Base-by-base conservation (phyloP, 2,329 filamentous ascomycete species). In the Epichloe sylvatica region DNA sequence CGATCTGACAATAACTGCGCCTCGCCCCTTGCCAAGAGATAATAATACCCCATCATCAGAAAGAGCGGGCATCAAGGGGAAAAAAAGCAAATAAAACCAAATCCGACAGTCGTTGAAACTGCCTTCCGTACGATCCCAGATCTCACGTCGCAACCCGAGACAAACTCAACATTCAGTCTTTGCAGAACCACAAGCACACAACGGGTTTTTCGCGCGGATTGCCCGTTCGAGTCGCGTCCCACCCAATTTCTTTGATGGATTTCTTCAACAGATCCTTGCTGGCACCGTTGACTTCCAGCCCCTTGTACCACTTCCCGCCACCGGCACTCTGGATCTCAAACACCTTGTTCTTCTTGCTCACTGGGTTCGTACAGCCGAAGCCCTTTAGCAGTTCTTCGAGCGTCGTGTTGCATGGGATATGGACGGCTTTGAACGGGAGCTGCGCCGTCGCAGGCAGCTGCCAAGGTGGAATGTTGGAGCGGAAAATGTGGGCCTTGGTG, bases 141-240 rank as follows among this genome's bases (percentile, higher is more conserved):
- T 30, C 30, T 9, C 9, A 30, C 30, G 30, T 11, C 30, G 30
- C 30, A 4, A 30, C 0, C 1, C 30, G 7, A 12, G 39, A 5
- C 19, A 23, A 8, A 25, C 11, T 17, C 15, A 38, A 17, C 3
- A 17, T 17, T 65, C 54, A 77, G 45, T 69, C 72, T 60, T 77
- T 79, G 17, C 72, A 75, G 49, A 80, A 67, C 69, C 77, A 83
- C 15, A 82, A 54, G 60, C 76, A 81, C n/a, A 81, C 73, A 3
- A 80, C 70, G 0, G 74, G 73, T 62, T 74, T 75, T 55, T 70
- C 67, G 0, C 70, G 69, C 0, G 63, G 59, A 15, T 69, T 60
- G 0, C 77, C 77, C 1, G 68, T 73, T 8, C 77, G 60, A 2
- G 66, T 67, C 17, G 61, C 60, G 37, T 79, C 74, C 80, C 81